Conservation (phyloP, 192 early-diverging fungal species). For the Coemansia sp. region DNA sequence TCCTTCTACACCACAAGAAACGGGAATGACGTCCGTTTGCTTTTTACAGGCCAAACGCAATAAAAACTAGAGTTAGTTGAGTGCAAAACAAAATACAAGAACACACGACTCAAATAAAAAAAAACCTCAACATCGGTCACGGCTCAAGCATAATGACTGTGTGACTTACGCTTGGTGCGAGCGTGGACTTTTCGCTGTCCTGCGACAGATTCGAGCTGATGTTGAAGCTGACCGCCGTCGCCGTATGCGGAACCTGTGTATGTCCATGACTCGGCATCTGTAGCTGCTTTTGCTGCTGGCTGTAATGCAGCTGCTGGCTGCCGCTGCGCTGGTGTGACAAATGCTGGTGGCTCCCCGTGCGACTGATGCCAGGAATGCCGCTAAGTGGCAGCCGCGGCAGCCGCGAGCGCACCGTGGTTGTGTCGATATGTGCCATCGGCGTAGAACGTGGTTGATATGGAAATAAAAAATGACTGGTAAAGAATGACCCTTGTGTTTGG, state of each 20-base stretch:
- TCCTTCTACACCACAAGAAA: constrained; percentile 33
- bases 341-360: constrained; percentile 21
- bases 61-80: too few species aligned
- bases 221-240: constrained; percentile 17
- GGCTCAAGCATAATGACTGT: too few species aligned
- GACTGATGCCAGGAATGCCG: constrained; percentile 13
- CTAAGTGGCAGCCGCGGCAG: constrained; percentile 28
- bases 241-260: constrained; percentile 10
- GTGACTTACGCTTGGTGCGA: constrained; percentile 26
- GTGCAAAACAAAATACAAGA: constrained; percentile 1
- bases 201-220: constrained; percentile 26
- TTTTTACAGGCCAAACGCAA: too few species aligned
- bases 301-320: constrained; percentile 2
- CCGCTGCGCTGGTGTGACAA: neutral
- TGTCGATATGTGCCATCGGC: constrained; percentile 38
- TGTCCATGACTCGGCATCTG: too few species aligned
- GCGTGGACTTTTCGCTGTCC: constrained; percentile 1
- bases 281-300: constrained; percentile 6
- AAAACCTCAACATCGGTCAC: too few species aligned
- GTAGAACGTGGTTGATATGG: neutral
- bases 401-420: constrained; percentile 21
- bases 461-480: neutral
- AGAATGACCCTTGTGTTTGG: neutral
- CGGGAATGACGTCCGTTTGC: too few species aligned
- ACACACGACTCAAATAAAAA: neutral